Percentiles rank a stretch among this genome's conserved stretches.
These are phyloP conservation scores for Boletellus deceptivus DNA, from an alignment of 1,284 basidiomycete genomes.

Conservation along the genomic window DNA sequence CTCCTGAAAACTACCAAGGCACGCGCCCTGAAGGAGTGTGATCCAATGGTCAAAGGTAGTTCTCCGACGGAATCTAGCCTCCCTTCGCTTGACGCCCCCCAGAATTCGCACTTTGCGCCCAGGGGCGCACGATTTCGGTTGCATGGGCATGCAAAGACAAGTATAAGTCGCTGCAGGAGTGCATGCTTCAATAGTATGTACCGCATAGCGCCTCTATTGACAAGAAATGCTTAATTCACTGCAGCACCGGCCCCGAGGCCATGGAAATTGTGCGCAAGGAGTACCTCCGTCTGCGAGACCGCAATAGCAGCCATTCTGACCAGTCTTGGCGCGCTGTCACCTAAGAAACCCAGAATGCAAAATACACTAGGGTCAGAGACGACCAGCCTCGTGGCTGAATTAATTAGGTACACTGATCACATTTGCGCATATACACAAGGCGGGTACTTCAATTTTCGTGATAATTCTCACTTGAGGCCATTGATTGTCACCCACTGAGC, in stretches of 20 bases:
- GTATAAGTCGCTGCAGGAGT: conserved; percentile 72
- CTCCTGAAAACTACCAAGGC: conserved; percentile 81
- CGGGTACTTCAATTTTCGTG: neutral
- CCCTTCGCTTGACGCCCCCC: conserved; percentile 7
- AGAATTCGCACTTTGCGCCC: conserved; percentile 85
- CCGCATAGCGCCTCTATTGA: neutral
- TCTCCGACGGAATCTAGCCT: neutral
- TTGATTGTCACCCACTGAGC: conserved; percentile 31
- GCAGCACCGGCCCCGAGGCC: conserved; percentile 67
- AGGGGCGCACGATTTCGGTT: conserved; percentile 79
- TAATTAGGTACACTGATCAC: conserved; percentile 3
- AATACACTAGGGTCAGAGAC: too few species aligned
- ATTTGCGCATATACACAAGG: neutral
- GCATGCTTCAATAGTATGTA: conserved; percentile 79
- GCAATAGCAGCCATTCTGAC: neutral
- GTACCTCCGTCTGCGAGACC: conserved; percentile 65
- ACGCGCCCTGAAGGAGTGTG: conserved; percentile 77
- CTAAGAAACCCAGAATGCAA: too few species aligned
- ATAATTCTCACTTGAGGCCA: conserved; percentile 19
- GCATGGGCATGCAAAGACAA: conserved; percentile 78
- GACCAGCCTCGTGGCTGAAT: neutral
- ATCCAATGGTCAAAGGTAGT: conserved; percentile 71
- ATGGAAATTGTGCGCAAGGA: conserved; percentile 72
- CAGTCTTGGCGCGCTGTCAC: too few species aligned
- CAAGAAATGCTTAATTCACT: conserved; percentile 4